Evolutionary conservation across 768 basidiomycete species (phyloP).

Genomic region (Mycena olivaceomarginata): DNA sequence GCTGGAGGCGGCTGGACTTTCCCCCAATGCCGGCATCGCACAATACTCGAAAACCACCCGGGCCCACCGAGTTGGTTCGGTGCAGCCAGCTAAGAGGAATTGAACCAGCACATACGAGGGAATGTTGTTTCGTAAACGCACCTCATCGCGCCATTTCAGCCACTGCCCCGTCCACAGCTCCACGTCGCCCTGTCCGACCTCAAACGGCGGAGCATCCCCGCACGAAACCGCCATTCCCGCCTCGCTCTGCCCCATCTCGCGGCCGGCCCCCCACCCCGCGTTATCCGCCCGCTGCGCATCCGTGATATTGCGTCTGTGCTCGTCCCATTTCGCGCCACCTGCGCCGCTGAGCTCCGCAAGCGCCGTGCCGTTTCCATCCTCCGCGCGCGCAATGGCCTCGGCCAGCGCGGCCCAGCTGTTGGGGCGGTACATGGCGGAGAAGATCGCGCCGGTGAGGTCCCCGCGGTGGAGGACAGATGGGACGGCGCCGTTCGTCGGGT

Average conservation of each 20-base stretch:
- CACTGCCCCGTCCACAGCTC: constrained; percentile 37
- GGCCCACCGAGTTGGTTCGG: constrained; percentile 37
- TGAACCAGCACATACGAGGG: neutral
- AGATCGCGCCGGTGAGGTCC: constrained; percentile 36
- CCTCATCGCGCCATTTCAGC: constrained; percentile 36
- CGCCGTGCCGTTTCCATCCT: constrained; percentile 20
- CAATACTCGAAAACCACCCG: constrained; percentile 18
- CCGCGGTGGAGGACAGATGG: constrained; percentile 32
- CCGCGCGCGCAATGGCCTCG: constrained; percentile 28
- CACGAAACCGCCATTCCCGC: constrained; percentile 37
- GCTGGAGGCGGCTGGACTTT: constrained; percentile 26
- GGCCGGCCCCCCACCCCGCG: constrained; percentile 30
- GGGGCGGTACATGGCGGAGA: constrained; percentile 36
- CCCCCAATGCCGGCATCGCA: constrained; percentile 38
- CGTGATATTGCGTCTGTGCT: constrained; percentile 25
- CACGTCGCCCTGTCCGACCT: constrained; percentile 6
- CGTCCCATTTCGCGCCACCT: constrained; percentile 32
- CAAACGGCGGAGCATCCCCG: constrained; percentile 37
- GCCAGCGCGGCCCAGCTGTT: constrained; percentile 34
- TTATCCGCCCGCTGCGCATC: constrained; percentile 35
- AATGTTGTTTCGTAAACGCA: neutral
- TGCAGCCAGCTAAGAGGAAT: constrained; percentile 20
- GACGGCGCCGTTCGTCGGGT: constrained; percentile 18
- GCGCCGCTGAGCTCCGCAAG: constrained; percentile 26
- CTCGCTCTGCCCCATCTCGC: constrained; percentile 35